These are phyloP conservation scores for Lepidium didymum DNA, from an alignment of 345 rosid genomes.

Conservation along the genomic window DNA sequence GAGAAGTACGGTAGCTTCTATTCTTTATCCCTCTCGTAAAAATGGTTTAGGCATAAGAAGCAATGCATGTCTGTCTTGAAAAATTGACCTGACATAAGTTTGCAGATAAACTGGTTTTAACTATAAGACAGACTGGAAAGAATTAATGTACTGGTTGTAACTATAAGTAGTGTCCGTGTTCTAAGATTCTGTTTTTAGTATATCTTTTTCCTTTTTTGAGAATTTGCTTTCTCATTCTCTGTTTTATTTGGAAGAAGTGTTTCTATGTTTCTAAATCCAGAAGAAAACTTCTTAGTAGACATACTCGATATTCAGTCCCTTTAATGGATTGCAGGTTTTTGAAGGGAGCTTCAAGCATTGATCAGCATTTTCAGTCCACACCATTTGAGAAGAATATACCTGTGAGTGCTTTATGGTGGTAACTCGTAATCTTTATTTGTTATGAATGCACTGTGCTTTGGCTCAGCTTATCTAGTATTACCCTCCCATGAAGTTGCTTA, in stretches of 20 bases:
- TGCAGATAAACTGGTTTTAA: background rate
- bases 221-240: background rate
- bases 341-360: slow-evolving; percentile 87
- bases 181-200: background rate
- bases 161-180: too few species aligned
- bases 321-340: slow-evolving; percentile 52
- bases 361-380: slow-evolving; percentile 68
- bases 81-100: background rate
- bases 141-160: background rate
- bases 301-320: background rate
- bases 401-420: slow-evolving; percentile 39
- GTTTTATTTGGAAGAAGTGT: background rate
- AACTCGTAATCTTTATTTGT: background rate
- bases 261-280: background rate
- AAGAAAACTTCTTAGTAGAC: background rate
- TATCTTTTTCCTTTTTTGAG: background rate
- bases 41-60: background rate
- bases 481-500: slow-evolving; percentile 2
- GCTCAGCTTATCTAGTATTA: background rate
- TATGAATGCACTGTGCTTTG: background rate
- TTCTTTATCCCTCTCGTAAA: slow-evolving; percentile 4
- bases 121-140: background rate
- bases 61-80: background rate
- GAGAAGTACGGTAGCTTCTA: slow-evolving; percentile 70
- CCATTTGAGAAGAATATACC: slow-evolving; percentile 82